These are phyloP conservation scores for Termitomyces sp. DNA, from an alignment of 768 basidiomycete genomes.

Conservation along the genomic window DNA sequence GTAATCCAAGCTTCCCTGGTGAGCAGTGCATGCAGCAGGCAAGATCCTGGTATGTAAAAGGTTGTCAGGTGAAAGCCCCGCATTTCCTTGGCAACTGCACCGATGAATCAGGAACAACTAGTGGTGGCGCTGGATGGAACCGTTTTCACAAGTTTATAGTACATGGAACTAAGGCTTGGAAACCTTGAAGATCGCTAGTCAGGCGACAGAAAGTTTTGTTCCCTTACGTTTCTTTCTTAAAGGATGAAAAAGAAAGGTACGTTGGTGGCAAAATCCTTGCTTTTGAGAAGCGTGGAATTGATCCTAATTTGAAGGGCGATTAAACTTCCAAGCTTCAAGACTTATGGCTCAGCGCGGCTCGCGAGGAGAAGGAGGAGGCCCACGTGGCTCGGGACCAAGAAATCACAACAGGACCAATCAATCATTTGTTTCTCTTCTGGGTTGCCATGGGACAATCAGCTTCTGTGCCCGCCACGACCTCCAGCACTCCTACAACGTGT, in stretches of 20 bases:
- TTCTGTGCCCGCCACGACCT: conserved; percentile 18
- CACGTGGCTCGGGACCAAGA: conserved; percentile 7
- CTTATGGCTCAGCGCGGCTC: background rate
- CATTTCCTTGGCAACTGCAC: background rate
- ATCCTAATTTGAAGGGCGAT: background rate
- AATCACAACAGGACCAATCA: conserved; percentile 11
- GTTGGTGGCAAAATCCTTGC: no score
- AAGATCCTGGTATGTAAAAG: background rate
- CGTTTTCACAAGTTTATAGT: background rate
- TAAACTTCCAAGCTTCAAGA: background rate
- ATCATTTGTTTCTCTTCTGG: background rate
- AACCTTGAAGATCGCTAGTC: background rate
- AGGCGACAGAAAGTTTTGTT: background rate
- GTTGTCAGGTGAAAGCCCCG: background rate
- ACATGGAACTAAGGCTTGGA: background rate
- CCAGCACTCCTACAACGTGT: conserved; percentile 26
- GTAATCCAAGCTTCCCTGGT: background rate
- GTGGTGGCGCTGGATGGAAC: background rate
- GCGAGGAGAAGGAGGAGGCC: background rate
- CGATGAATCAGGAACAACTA: background rate
- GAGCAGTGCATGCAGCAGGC: background rate
- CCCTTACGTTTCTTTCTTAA: background rate
- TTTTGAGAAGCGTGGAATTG: background rate
- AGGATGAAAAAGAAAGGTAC: background rate
- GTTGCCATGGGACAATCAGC: conserved; percentile 39